Base-by-base conservation (phyloP, 768 basidiomycete genomes). In the Lanmaoa rubissima region DNA sequence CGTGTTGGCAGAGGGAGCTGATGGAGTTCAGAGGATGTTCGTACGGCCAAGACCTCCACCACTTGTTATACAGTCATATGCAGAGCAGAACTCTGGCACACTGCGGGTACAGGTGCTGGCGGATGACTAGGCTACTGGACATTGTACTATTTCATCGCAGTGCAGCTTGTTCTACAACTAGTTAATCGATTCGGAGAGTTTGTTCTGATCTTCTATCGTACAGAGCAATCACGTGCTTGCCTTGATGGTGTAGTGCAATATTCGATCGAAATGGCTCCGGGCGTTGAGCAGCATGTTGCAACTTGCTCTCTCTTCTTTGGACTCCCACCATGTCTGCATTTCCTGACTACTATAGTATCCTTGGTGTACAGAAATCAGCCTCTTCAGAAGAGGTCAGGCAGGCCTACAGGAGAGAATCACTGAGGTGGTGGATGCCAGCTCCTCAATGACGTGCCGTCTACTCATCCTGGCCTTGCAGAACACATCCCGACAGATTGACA, bases 401-500 rank as follows among this genome's bases (percentile, higher is more conserved):
- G 61, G 90, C 87, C 0, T 93, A 93, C 74, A 88, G 83, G 73
- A 86, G 78, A 61, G 90, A 92, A 69, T 92, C 89, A 1, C 69
- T 93, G 50, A 88, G 78, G 89, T 86, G 57, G 48, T 26, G 9
- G 39, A 26, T 24, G 26, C 19, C 16, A 43, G 38, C 11, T 45
- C 38, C 21, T 19, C 58, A 34, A 21, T 39, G 50, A 34, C 36
- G 19, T 48, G 42, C 26, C 12, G 45, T 44, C 40, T 40, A 24
- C 56, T 72, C 54, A 63, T 56, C 55, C 48, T 51, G 60, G 61
- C 58, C 41, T 54, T 59, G 17, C 59, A 94, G 89, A 73, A 94
- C 92, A 1, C 94, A 97, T 69, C 94, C 94, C 4, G 94, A 97
- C 69, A 78, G 94, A 61, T 75, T 94, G 24, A 77, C 76, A 17